Conservation (phyloP, 2,329 filamentous ascomycete species). For the Pseudogymnoascus sp. region DNA sequence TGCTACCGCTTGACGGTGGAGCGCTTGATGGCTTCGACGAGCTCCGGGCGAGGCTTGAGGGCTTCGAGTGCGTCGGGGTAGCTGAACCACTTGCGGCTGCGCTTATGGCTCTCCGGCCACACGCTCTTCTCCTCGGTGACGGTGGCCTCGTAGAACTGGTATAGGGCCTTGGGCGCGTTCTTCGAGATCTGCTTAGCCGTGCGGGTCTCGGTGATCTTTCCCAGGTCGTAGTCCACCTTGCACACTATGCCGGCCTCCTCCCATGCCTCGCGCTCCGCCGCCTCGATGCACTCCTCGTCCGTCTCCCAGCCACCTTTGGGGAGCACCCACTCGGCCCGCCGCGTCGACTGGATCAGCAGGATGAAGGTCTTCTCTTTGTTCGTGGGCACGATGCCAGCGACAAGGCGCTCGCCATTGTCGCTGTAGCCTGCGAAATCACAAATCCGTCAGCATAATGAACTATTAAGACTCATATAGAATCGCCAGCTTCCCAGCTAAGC, state of each 20-base stretch:
- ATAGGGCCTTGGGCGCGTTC: conserved; percentile 54
- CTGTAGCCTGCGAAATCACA: conserved; percentile 67
- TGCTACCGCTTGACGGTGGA: conserved; percentile 41
- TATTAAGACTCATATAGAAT: conserved; percentile 7
- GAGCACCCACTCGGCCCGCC: conserved; percentile 80
- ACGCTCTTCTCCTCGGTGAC: conserved; percentile 77
- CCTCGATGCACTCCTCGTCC: conserved; percentile 80
- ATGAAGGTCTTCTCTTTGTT: conserved; percentile 74
- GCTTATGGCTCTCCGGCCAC: conserved; percentile 93
- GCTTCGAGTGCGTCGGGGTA: conserved; percentile 75
- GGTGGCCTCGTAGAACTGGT: conserved; percentile 81
- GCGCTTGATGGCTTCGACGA: conserved; percentile 76
- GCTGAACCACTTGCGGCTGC: conserved; percentile 82
- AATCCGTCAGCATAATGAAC: conserved; percentile 22
- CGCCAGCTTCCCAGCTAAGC: conserved; percentile 17
- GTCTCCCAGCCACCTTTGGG: conserved; percentile 97
- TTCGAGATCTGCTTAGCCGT: conserved; percentile 67
- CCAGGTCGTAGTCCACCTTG: conserved; percentile 76
- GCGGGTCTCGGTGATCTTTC: conserved; percentile 76
- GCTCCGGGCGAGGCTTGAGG: conserved; percentile 71
- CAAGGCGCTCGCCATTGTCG: conserved; percentile 82
- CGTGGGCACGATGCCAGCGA: conserved; percentile 88
- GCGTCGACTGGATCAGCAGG: conserved; percentile 85
- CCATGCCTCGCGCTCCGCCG: conserved; percentile 89
- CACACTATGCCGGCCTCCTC: conserved; percentile 93